Percentiles rank a stretch among this genome's conserved stretches.
Conservation (phyloP, 345 rosid genomes). For the Euphorbia lathyris region DNA sequence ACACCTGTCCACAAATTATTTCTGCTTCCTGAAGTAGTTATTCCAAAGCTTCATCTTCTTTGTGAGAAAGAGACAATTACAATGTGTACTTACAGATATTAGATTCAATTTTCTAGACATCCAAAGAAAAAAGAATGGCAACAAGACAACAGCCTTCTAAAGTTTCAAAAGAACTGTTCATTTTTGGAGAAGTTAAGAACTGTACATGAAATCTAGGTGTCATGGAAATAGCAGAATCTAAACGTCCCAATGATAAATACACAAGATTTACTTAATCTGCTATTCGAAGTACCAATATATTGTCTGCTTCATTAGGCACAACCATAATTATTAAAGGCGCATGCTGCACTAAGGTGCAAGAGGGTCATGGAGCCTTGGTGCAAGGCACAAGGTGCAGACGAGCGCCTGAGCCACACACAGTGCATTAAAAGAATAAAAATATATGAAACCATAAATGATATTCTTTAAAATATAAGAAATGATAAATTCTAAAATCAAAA, state of each 20-base stretch:
- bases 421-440: too few relatives aligned
- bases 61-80: slow-evolving; percentile 8
- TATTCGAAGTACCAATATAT: background rate
- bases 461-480: too few relatives aligned
- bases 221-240: background rate
- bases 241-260: background rate
- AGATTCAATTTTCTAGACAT: background rate
- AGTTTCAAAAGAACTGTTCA: slow-evolving; percentile 2
- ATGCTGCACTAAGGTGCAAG: background rate
- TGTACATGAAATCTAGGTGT: background rate
- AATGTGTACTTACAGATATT: too few relatives aligned
- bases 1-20: slow-evolving; percentile 84
- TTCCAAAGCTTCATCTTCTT: slow-evolving; percentile 11
- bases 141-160: background rate
- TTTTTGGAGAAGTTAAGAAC: slow-evolving; percentile 1
- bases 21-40: slow-evolving; percentile 48
- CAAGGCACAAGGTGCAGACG: too few relatives aligned
- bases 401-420: too few relatives aligned
- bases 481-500: too few relatives aligned
- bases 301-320: background rate
- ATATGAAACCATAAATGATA: too few relatives aligned
- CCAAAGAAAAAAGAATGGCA: background rate
- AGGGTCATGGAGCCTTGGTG: too few relatives aligned
- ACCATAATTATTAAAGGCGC: background rate
- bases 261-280: background rate